These are phyloP conservation scores for Sequoiadendron giganteum DNA, from an alignment of 75 land plant genomes.

Conservation along the genomic window DNA sequence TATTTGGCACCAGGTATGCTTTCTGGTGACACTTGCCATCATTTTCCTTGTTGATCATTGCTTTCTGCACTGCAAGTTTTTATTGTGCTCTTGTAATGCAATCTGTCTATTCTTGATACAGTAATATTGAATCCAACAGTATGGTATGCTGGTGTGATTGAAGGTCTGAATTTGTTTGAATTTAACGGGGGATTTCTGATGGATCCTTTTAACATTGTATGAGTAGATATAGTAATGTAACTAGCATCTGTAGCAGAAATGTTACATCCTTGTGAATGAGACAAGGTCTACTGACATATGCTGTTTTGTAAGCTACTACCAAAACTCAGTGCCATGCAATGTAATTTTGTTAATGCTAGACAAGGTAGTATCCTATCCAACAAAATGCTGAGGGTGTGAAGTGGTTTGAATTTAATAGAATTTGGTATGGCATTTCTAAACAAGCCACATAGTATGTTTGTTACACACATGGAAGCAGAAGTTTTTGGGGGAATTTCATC, in stretches of 20 bases:
- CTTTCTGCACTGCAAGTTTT: neutral
- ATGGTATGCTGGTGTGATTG: neutral
- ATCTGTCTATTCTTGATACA: neutral
- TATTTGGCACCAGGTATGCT: constrained; percentile 87
- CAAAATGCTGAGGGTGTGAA: neutral
- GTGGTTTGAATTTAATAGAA: neutral
- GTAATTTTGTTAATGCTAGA: neutral
- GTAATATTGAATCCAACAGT: neutral
- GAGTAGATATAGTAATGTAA: too few species aligned
- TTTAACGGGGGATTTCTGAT: neutral
- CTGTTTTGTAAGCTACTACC: neutral
- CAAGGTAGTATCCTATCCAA: too few species aligned
- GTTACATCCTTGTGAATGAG: too few species aligned
- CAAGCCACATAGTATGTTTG: neutral
- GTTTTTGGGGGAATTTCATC: neutral
- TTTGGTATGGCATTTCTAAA: neutral
- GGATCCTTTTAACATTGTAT: neutral
- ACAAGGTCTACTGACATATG: neutral
- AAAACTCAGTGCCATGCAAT: neutral
- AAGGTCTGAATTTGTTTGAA: neutral
- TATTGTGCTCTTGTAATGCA: neutral
- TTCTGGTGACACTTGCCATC: neutral
- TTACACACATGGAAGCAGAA: neutral
- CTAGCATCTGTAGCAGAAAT: too few species aligned
- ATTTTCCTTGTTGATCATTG: neutral